phyloP scores from a whole-genome alignment of 345 rosid genomes.

The Linum tenue region DNA sequence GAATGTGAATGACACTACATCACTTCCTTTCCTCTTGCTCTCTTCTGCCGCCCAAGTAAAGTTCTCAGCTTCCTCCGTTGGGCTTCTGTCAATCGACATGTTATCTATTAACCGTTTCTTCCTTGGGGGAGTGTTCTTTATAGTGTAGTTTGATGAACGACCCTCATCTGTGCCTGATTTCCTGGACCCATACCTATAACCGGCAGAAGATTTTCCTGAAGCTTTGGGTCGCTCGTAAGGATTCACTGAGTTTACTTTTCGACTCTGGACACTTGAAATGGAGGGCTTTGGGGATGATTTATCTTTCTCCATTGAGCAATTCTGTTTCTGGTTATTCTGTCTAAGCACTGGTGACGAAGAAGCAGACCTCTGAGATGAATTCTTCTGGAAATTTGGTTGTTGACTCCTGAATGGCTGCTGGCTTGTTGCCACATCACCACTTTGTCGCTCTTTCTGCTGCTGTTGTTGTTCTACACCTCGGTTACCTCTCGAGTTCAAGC shows the following conservation, averaged over 20 bases:
- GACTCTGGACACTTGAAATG: conserved; percentile 28
- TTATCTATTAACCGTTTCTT: conserved; percentile 55
- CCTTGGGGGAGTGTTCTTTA: conserved; percentile 35
- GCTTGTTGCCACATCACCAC: conserved; percentile 35
- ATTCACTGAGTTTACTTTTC: conserved; percentile 31
- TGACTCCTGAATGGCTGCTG: conserved; percentile 48
- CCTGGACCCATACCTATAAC: conserved; percentile 46
- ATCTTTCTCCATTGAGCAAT: conserved; percentile 38
- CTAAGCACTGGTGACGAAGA: conserved; percentile 42
- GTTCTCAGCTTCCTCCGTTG: conserved; percentile 27
- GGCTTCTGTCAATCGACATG: conserved; percentile 20
- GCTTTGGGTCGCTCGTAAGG: conserved; percentile 30
- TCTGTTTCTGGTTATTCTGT: conserved; percentile 90
- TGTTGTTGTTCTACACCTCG: conserved; percentile 26
- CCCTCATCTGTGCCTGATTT: conserved; percentile 42
- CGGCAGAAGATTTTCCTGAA: conserved; percentile 21
- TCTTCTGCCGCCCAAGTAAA: conserved; percentile 45
- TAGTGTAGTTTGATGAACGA: conserved; percentile 16
- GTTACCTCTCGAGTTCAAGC: conserved; percentile 30
- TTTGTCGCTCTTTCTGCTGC: conserved; percentile 29
- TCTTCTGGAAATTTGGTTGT: conserved; percentile 42
- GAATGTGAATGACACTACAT: conserved; percentile 76
- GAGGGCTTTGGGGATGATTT: conserved; percentile 34
- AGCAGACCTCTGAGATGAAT: conserved; percentile 31
- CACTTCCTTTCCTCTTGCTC: conserved; percentile 54